Evolutionary conservation across 768 basidiomycete genomes (phyloP).

Genomic region (Crassisporium funariophilum): DNA sequence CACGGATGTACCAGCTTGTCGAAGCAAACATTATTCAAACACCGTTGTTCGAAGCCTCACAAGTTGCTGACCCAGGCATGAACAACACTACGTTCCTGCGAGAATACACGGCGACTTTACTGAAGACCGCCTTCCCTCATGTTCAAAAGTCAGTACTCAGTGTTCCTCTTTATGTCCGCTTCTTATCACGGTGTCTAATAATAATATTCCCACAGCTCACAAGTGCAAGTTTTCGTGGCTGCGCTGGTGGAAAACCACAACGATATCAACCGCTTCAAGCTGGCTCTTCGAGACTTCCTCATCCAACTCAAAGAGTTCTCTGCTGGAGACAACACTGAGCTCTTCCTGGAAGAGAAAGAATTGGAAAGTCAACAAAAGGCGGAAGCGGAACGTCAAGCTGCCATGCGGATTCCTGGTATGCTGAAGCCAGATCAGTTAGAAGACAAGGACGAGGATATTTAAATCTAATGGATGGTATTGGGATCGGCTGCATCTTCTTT

Average conservation of each 20-base stretch:
- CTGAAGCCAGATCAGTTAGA: constrained; percentile 94
- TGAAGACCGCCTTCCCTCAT: constrained; percentile 91
- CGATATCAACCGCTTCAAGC: constrained; percentile 90
- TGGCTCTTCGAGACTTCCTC: constrained; percentile 94
- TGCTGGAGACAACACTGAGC: constrained; percentile 82
- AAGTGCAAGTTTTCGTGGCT: constrained; percentile 70
- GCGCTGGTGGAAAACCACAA: constrained; percentile 71
- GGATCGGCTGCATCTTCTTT: constrained; percentile 27
- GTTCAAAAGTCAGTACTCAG: constrained; percentile 69
- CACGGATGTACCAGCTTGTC: constrained; percentile 91
- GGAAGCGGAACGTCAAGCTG: constrained; percentile 83
- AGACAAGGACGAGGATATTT: constrained; percentile 90
- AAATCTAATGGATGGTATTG: constrained; percentile 31
- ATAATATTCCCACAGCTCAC: constrained; percentile 46
- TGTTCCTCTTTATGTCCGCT: constrained; percentile 13
- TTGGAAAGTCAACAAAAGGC: constrained; percentile 76
- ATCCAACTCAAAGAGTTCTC: constrained; percentile 98
- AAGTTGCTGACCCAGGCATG: constrained; percentile 67
- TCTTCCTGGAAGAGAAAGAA: constrained; percentile 95
- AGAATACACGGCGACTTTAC: constrained; percentile 83
- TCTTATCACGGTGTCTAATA: constrained; percentile 12
- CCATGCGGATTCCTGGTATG: constrained; percentile 97
- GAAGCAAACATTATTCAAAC: constrained; percentile 78
- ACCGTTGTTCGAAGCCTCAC: constrained; percentile 82
- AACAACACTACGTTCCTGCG: constrained; percentile 81